Conservation (phyloP, 1,139 yeast species). For the Pichiaceae sp. region DNA sequence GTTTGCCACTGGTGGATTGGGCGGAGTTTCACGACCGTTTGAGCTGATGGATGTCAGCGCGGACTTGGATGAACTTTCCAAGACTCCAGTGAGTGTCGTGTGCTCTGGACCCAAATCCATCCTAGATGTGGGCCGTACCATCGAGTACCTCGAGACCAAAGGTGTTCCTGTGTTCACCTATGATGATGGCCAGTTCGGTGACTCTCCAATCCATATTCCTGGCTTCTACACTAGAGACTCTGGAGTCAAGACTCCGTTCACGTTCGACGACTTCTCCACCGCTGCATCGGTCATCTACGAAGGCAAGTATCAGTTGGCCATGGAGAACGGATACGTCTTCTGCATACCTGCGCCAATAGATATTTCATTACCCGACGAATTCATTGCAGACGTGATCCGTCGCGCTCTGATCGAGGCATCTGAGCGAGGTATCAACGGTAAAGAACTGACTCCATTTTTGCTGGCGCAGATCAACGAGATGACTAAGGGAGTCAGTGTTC, state of each 20-base stretch:
- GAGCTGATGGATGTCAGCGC: slow-evolving; percentile 76
- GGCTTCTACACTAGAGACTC: slow-evolving; percentile 80
- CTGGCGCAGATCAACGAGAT: slow-evolving; percentile 54
- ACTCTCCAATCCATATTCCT: slow-evolving; percentile 43
- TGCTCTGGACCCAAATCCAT: slow-evolving; percentile 91
- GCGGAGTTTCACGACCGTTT: slow-evolving; percentile 85
- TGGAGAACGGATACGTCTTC: slow-evolving; percentile 63
- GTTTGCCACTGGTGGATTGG: slow-evolving; percentile 90
- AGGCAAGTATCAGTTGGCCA: slow-evolving; percentile 41
- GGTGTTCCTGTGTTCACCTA: slow-evolving; percentile 52
- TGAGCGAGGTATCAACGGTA: slow-evolving; percentile 51
- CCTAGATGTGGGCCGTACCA: slow-evolving; percentile 68
- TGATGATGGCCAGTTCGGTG: slow-evolving; percentile 22
- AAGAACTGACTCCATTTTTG: slow-evolving; percentile 72
- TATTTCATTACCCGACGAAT: slow-evolving; percentile 46
- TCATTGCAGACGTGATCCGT: slow-evolving; percentile 49
- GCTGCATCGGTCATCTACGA: slow-evolving; percentile 57
- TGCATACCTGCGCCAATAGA: slow-evolving; percentile 77
- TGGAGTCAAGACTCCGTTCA: slow-evolving; percentile 64
- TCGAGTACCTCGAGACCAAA: slow-evolving; percentile 84
- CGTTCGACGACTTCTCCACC: slow-evolving; percentile 39
- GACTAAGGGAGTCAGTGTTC: slow-evolving; percentile 64
- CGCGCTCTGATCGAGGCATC: slow-evolving; percentile 53
- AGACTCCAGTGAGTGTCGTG: slow-evolving; percentile 80
- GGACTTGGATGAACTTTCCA: slow-evolving; percentile 75